Evolutionary conservation across 176 grass and related monocot species (phyloP), one percentile per base, ranked within the genome.

Genomic region (Phoenix dactylifera): DNA sequence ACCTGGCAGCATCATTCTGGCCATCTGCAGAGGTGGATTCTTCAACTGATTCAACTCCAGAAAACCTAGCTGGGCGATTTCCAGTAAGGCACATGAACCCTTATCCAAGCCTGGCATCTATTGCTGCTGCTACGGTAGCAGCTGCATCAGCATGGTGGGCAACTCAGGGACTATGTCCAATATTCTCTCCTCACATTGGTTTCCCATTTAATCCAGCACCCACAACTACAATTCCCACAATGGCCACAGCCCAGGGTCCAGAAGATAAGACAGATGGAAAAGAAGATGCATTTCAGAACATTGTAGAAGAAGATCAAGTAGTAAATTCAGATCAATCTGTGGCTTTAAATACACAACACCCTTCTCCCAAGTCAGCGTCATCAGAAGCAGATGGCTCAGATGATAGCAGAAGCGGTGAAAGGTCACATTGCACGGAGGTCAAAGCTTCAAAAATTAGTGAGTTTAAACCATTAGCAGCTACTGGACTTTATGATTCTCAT

Each of bases 101-200:
- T 20, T 66, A n/a, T 26, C 66, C 28, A 39, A 57, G 53, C 12
- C 56, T 50, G 54, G 15, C 54, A 15, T n/a, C 66, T 14, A 57
- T 69, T 16, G 66, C 53, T 50, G 53, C 66, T 16, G 66, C 66
- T 14, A 69, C 66, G n/a, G 29, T 69, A 7, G 66, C 54, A 49
- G 66, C 66, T 55, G 66, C 66, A 69, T 44, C 66, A 48, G 66
- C 66, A 12, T 69, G 66, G 66, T 69, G 66, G 67, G 23, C 67
- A 28, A 49, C 53, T 50, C 55, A 70, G 26, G 67, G 67, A 3
- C 3, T 49, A 22, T 22, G 51, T 20, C 59, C 70, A 56, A 17
- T 59, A n/a, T 24, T 22, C 15, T 7, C 35, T 24, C 49, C 18
- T 44, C 70, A 62, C 5, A 22, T 60, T 44, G 14, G 26, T n/a